Conservation (phyloP, 2,329 filamentous ascomycete species). For the Neodidymelliopsis sp. region DNA sequence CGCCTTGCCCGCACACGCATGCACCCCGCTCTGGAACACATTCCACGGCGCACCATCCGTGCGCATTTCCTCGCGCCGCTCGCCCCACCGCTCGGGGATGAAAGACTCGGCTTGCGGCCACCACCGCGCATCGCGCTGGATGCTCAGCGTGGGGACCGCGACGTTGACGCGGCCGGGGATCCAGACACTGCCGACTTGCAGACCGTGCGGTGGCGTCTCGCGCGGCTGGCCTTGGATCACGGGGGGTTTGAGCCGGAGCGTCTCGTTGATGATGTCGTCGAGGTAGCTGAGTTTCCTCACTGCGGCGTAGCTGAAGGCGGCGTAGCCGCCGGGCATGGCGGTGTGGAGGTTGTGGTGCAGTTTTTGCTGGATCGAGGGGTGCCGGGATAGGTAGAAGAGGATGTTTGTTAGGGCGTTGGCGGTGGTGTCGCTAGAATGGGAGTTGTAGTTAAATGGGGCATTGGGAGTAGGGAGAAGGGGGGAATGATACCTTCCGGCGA, state of each 20-base stretch:
- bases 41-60: constrained; percentile 26
- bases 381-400: constrained; percentile 46
- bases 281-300: constrained; percentile 38
- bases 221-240: constrained; percentile 47
- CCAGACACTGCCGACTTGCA: constrained; percentile 30
- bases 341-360: constrained; percentile 43
- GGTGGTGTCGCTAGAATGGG: constrained; percentile 52
- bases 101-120: constrained; percentile 23
- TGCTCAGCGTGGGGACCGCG: constrained; percentile 12
- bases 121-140: constrained; percentile 24
- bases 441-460: no score
- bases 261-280: constrained; percentile 46
- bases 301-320: constrained; percentile 42
- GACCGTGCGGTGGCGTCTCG: constrained; percentile 48
- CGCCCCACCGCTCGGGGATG: constrained; percentile 28
- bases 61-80: constrained; percentile 23
- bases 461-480: no score
- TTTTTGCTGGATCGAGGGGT: constrained; percentile 37
- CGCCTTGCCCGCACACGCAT: constrained; percentile 28
- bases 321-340: constrained; percentile 31
- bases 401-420: constrained; percentile 38
- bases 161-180: constrained; percentile 26
- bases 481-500: no score
- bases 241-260: constrained; percentile 51
- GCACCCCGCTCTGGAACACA: no score